These are phyloP conservation scores for Heliamphora pulchella DNA, from an alignment of 179 eudicot genomes.

Conservation along the genomic window DNA sequence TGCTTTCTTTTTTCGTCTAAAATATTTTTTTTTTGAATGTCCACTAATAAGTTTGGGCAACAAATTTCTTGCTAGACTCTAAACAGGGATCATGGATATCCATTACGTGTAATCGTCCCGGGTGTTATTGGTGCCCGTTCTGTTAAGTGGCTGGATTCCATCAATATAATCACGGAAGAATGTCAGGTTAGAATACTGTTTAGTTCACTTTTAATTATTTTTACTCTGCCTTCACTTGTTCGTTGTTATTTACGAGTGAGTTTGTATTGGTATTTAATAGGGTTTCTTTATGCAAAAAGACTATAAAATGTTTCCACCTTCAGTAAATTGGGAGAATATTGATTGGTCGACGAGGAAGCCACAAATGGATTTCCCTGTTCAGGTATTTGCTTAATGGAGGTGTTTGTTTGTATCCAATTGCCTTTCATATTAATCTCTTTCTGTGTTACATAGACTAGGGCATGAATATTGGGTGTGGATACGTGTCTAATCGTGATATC, in stretches of 20 bases:
- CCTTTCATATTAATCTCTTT: not conserved
- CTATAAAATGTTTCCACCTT: slow-evolving; percentile 94
- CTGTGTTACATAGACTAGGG: too few relatives aligned
- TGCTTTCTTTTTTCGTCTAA: too few relatives aligned
- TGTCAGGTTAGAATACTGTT: slow-evolving; percentile 59
- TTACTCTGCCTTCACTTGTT: not conserved
- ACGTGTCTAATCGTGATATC: too few relatives aligned
- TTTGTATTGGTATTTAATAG: slow-evolving; percentile 31
- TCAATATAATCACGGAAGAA: slow-evolving; percentile 72
- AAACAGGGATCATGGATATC: slow-evolving; percentile 98
- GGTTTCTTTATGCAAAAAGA: slow-evolving; percentile 97
- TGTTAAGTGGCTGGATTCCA: slow-evolving; percentile 89
- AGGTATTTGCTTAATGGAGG: slow-evolving; percentile 41
- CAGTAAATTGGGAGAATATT: slow-evolving; percentile 92
- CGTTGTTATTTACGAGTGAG: slow-evolving; percentile 8
- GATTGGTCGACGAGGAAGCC: slow-evolving; percentile 89
- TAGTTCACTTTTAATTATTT: slow-evolving; percentile 1
- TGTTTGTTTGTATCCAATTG: not conserved
- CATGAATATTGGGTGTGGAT: too few relatives aligned
- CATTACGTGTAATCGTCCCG: slow-evolving; percentile 83
- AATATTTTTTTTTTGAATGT: not conserved
- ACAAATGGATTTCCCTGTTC: slow-evolving; percentile 95
- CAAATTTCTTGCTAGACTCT: slow-evolving; percentile 33
- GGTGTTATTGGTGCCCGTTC: slow-evolving; percentile 99
- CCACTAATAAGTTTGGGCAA: slow-evolving; percentile 10